Base-by-base conservation (phyloP, 495 filamentous ascomycete genomes). In the Penicillium coffeae region DNA sequence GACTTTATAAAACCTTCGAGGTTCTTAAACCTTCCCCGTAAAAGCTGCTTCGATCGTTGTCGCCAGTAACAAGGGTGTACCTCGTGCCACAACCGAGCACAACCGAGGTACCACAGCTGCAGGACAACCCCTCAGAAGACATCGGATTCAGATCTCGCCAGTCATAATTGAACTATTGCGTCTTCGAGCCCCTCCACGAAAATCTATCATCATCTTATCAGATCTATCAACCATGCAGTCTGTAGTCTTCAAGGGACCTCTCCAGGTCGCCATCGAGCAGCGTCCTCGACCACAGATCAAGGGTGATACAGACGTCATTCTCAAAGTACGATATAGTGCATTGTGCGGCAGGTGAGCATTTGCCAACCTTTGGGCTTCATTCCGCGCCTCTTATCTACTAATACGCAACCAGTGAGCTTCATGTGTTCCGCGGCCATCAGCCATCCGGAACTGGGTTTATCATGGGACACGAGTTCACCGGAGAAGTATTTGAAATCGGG, bases 321-420 rank as follows among this genome's bases (percentile, higher is more conserved):
- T 95, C 46, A 90, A 89, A 65, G 87, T 95, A 34, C 74, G 80
- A 41, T 85, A 87, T 51, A 88, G 89, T 2, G 91, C 88, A 13
- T 73, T 96, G 30, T 96, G 91, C 65, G 91, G 91, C 56, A 90
- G 87, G 89, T 89, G 71, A 58, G 75, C 73, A 34, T 21, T n/a
- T n/a, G n/a, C n/a, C n/a, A 34, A 21, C n/a, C 10, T 21, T 20
- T 22, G 10, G 6, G 13, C 32, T 38, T 13, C 34, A 22, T 9
- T 32, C 12, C 14, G 14, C 15, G 1, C 13, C 2, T 1, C 16
- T 13, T 13, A 7, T 8, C 1, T 12, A 19, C 43, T 48, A 9
- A 54, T 1, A 41, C 16, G 8, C 0, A 0, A 3, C 3, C 2
- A 64, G 61, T 43, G 62, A 65, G 30, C 47, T 65, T 1, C 62